A percentile compares a stretch with the other conserved stretches of the same genome.
Evolutionary conservation across 2,329 filamentous ascomycete species (phyloP).

Genomic region (Cladosporium phlei): DNA sequence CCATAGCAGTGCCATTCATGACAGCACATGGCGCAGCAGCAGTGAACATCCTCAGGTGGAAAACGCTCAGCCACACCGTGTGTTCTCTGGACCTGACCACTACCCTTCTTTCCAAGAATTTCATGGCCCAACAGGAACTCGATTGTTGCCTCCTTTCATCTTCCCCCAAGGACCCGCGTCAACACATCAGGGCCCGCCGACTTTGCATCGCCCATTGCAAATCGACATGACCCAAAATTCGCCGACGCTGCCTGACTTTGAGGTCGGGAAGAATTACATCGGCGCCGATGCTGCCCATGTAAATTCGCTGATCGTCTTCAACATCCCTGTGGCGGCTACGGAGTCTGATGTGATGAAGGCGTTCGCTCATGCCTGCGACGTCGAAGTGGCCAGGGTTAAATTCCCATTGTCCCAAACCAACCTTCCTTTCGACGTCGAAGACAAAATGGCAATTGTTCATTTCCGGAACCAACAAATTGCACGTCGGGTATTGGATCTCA

Average conservation of each 20-base stretch:
- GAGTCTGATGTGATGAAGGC: not conserved
- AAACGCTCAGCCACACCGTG: conserved; percentile 8
- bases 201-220: not conserved
- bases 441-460: not conserved
- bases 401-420: not conserved
- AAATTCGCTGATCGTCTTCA: conserved; percentile 14
- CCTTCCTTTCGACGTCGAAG: not conserved
- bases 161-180: not conserved
- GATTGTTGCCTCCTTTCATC: not conserved
- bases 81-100: conserved; percentile 10
- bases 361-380: not conserved
- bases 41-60: conserved; percentile 8
- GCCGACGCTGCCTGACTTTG: not conserved
- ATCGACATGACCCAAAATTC: not conserved
- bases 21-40: conserved; percentile 8
- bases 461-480: not conserved
- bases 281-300: conserved; percentile 16
- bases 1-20: conserved; percentile 1
- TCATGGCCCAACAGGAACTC: not conserved
- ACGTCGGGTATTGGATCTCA: conserved; percentile 14
- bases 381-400: not conserved
- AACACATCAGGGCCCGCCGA: not conserved
- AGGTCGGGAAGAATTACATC: conserved; percentile 13
- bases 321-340: not conserved
- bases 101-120: not conserved